A percentile compares a stretch with the other conserved stretches of the same genome.
phyloP scores from a whole-genome alignment of 2,329 filamentous ascomycete genomes.

The Stylonectria norvegica region DNA sequence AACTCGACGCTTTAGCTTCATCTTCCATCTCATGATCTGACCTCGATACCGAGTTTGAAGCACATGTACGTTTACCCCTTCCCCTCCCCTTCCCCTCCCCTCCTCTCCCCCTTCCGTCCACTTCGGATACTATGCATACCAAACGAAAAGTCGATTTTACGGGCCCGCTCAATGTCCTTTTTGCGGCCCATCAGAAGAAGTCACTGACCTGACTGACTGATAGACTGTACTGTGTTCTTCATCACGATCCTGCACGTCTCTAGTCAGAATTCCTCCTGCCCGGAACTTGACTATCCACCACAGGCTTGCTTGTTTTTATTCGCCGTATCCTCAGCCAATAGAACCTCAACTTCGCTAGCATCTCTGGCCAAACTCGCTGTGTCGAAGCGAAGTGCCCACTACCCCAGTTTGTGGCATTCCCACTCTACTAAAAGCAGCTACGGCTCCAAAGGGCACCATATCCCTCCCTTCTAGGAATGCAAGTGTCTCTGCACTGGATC shows the following conservation, averaged over 20 bases:
- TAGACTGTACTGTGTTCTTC: constrained; percentile 15
- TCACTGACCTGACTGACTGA: not conserved
- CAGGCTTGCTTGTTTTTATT: constrained; percentile 18
- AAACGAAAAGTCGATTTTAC: too few species aligned
- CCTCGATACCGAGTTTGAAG: constrained; percentile 11
- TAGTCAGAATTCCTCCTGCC: constrained; percentile 18
- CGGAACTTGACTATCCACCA: constrained; percentile 16
- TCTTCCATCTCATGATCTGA: constrained; percentile 14
- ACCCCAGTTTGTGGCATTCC: constrained; percentile 20
- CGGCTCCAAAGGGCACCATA: constrained; percentile 24
- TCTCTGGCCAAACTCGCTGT: constrained; percentile 17
- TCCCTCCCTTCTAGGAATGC: constrained; percentile 36
- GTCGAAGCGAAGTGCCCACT: constrained; percentile 19
- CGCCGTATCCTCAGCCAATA: constrained; percentile 15
- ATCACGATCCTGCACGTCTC: constrained; percentile 15
- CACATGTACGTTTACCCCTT: constrained; percentile 11
- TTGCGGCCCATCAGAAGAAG: constrained; percentile 2
- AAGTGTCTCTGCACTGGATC: constrained; percentile 37
- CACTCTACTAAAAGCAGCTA: constrained; percentile 11
- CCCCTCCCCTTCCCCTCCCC: too few species aligned
- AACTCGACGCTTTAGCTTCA: constrained; percentile 17
- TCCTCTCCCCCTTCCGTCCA: too few species aligned
- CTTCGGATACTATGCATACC: too few species aligned
- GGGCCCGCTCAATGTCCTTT: too few species aligned
- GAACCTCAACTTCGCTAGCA: constrained; percentile 18